These are phyloP conservation scores for Paspalum vaginatum DNA, from an alignment of 176 grass and related monocot genomes.

Conservation along the genomic window DNA sequence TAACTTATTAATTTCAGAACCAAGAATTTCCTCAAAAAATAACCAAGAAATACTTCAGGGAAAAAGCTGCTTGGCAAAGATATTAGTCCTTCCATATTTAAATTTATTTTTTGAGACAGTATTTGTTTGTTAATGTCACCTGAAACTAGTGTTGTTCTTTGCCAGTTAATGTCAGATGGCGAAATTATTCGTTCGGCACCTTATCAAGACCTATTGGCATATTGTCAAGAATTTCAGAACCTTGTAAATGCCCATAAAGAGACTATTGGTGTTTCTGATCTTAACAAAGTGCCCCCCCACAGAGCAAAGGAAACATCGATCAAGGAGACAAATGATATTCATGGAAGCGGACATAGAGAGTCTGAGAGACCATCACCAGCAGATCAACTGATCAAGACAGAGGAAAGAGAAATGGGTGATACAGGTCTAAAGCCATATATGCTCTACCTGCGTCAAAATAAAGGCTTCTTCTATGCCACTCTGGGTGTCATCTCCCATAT, in stretches of 20 bases:
- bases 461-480: constrained; percentile 72
- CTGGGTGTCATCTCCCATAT: constrained; percentile 54
- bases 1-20: background rate
- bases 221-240: constrained; percentile 76
- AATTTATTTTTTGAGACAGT: background rate
- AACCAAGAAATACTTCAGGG: background rate
- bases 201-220: constrained; percentile 62
- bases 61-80: background rate
- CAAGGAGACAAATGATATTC: constrained; percentile 46
- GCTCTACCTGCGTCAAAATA: constrained; percentile 75
- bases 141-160: constrained; percentile 15
- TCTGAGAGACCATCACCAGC: constrained; percentile 30
- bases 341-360: constrained; percentile 41
- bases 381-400: constrained; percentile 83
- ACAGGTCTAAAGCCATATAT: constrained; percentile 80
- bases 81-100: background rate
- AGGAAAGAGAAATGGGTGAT: constrained; percentile 89
- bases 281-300: constrained; percentile 32
- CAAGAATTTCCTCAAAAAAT: background rate
- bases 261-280: constrained; percentile 50
- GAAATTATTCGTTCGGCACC: constrained; percentile 60
- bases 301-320: constrained; percentile 42
- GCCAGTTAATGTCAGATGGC: constrained; percentile 89
- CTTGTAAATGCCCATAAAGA: constrained; percentile 86
- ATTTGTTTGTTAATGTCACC: constrained; percentile 5